A percentile compares a stretch with the other conserved stretches of the same genome.
These are phyloP conservation scores for Penicillium olsonii DNA, from an alignment of 2,329 filamentous ascomycete genomes.

Conservation along the genomic window DNA sequence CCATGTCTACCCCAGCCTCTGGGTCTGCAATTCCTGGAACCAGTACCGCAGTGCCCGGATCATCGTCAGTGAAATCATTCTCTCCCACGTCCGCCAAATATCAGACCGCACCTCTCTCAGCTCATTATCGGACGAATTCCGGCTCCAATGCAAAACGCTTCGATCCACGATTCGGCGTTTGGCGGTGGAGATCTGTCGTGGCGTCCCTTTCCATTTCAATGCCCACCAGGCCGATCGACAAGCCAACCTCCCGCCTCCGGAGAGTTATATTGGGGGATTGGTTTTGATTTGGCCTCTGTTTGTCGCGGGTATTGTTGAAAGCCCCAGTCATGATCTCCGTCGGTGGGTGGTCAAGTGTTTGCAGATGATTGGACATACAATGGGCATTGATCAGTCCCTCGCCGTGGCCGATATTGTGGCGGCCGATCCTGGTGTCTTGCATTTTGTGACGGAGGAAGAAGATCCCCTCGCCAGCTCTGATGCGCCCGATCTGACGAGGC, in stretches of 20 bases:
- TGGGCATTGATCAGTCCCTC: conserved; percentile 42
- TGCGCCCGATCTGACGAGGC: neutral
- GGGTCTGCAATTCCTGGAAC: conserved; percentile 58
- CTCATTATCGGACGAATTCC: conserved; percentile 32
- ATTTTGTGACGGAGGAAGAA: conserved; percentile 21
- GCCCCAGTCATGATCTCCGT: conserved; percentile 26
- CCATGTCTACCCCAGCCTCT: conserved; percentile 58
- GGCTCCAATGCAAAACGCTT: conserved; percentile 31
- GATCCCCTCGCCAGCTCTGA: conserved; percentile 12
- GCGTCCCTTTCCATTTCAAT: conserved; percentile 39
- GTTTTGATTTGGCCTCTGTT: conserved; percentile 42
- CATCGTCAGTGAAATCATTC: conserved; percentile 53
- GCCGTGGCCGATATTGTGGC: conserved; percentile 36
- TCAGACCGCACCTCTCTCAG: conserved; percentile 21
- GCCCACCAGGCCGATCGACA: conserved; percentile 17
- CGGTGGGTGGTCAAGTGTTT: conserved; percentile 36
- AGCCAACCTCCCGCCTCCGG: conserved; percentile 21
- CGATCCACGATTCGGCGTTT: conserved; percentile 30
- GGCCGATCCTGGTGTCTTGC: conserved; percentile 29
- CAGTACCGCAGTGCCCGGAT: conserved; percentile 63
- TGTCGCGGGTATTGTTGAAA: conserved; percentile 37
- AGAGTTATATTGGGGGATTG: conserved; percentile 35
- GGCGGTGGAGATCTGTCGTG: conserved; percentile 40
- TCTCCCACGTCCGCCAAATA: conserved; percentile 30
- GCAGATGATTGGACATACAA: conserved; percentile 34